Percentiles rank a stretch among this genome's conserved stretches.
phyloP scores from a whole-genome alignment of 352 stramenopile species.

The Globisporangium irregulare region DNA sequence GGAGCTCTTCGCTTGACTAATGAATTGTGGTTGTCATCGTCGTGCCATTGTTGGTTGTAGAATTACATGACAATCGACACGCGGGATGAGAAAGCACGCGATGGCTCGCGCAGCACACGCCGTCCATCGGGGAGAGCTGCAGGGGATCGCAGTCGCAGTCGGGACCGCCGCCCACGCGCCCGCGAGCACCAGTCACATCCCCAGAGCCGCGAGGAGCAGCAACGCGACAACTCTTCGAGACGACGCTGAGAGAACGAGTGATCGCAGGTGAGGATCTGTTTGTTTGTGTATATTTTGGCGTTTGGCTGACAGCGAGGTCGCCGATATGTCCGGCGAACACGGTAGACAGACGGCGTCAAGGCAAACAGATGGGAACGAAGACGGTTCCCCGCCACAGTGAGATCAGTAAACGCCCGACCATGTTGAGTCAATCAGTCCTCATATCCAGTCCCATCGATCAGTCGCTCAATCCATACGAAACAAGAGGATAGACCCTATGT shows the following conservation, averaged over 20 bases:
- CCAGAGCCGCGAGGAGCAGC: neutral
- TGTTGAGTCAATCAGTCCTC: neutral
- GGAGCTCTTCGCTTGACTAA: neutral
- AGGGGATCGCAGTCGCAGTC: slow-evolving; percentile 10
- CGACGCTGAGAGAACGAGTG: neutral
- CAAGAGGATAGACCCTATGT: neutral
- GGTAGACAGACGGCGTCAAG: neutral
- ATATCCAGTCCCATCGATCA: neutral
- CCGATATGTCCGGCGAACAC: neutral
- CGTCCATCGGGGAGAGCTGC: neutral
- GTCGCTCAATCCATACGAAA: neutral
- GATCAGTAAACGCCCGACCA: neutral
- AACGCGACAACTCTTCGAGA: slow-evolving; percentile 4
- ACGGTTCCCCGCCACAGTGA: neutral
- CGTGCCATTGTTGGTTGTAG: slow-evolving; percentile 18
- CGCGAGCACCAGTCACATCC: neutral
- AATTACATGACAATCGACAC: slow-evolving; percentile 77
- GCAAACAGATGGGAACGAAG: neutral
- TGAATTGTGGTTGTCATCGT: neutral
- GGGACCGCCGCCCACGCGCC: neutral
- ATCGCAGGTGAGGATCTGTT: neutral
- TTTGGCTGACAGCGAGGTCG: neutral
- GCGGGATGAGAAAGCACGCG: slow-evolving; percentile 20
- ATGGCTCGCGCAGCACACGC: neutral
- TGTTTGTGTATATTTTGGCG: neutral